Evolutionary conservation across 257 asterid genomes (phyloP).

Genomic region (Ophiorrhiza pumila): DNA sequence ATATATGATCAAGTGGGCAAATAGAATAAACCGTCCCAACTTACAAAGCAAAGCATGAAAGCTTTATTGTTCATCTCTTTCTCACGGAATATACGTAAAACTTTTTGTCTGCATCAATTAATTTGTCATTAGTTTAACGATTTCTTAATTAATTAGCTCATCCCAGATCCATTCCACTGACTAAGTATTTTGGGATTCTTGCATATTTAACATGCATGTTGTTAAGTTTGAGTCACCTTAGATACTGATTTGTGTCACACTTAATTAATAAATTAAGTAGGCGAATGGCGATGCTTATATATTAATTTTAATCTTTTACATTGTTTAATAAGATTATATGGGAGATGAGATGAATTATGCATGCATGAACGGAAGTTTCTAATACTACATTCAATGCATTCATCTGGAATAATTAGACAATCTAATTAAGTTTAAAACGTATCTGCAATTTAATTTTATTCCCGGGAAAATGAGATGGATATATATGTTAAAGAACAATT

Average conservation of each 20-base stretch:
- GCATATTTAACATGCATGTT: slow-evolving; percentile 4
- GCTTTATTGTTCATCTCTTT: not conserved
- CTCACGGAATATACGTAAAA: too few species aligned
- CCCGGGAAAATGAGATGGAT: not conserved
- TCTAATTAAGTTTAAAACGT: not conserved
- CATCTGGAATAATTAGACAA: not conserved
- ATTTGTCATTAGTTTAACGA: too few species aligned
- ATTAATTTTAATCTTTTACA: too few species aligned
- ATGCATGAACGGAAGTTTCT: slow-evolving; percentile 16
- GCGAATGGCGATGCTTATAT: too few species aligned
- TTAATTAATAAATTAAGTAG: not conserved
- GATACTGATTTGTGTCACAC: slow-evolving; percentile 8
- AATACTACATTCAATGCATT: slow-evolving; percentile 30
- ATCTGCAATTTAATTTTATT: not conserved
- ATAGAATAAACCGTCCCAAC: not conserved
- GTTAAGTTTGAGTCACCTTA: slow-evolving; percentile 1
- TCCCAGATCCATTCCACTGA: slow-evolving; percentile 5
- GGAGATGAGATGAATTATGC: slow-evolving; percentile 7
- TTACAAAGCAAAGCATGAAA: not conserved
- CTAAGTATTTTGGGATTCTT: not conserved
- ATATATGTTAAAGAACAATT: not conserved
- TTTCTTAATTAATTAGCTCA: too few species aligned
- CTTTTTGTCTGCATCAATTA: too few species aligned
- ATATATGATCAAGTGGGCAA: slow-evolving; percentile 15
- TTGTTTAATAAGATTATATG: too few species aligned